Percentiles rank a stretch among this genome's conserved stretches.
Evolutionary conservation across 2,329 filamentous ascomycete species (phyloP).

Genomic region (Ophiosphaerella korrae): DNA sequence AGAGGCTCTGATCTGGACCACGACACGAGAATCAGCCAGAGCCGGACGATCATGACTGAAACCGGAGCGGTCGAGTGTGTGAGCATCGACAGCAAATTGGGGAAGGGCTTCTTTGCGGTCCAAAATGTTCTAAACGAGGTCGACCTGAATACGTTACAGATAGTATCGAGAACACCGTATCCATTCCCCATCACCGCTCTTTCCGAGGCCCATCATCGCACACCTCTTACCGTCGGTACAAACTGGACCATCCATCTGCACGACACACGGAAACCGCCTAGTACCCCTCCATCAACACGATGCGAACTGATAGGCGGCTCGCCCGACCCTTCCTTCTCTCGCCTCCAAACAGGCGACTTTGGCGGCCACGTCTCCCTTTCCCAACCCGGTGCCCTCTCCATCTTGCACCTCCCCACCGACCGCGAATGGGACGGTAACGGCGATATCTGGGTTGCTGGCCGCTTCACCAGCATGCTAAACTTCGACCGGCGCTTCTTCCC

Average conservation of each 20-base stretch:
- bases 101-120: constrained; percentile 79
- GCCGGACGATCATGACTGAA: constrained; percentile 67
- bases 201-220: constrained; percentile 68
- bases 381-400: constrained; percentile 80
- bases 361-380: constrained; percentile 71
- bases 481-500: constrained; percentile 90
- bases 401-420: constrained; percentile 73
- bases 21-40: constrained; percentile 51
- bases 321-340: constrained; percentile 33
- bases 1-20: constrained; percentile 51
- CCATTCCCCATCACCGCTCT: constrained; percentile 84
- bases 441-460: constrained; percentile 85
- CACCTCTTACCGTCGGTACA: constrained; percentile 83
- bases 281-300: constrained; percentile 16
- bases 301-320: constrained; percentile 38
- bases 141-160: constrained; percentile 73
- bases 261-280: constrained; percentile 65
- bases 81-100: constrained; percentile 71
- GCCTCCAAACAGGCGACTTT: constrained; percentile 58
- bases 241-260: constrained; percentile 81
- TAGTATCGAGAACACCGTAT: constrained; percentile 72
- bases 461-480: constrained; percentile 85
- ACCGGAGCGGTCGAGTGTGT: constrained; percentile 79
- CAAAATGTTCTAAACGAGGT: constrained; percentile 79
- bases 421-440: constrained; percentile 65